These are phyloP conservation scores for Anthostomella pinea DNA, from an alignment of 2,329 filamentous ascomycete genomes.

Conservation along the genomic window DNA sequence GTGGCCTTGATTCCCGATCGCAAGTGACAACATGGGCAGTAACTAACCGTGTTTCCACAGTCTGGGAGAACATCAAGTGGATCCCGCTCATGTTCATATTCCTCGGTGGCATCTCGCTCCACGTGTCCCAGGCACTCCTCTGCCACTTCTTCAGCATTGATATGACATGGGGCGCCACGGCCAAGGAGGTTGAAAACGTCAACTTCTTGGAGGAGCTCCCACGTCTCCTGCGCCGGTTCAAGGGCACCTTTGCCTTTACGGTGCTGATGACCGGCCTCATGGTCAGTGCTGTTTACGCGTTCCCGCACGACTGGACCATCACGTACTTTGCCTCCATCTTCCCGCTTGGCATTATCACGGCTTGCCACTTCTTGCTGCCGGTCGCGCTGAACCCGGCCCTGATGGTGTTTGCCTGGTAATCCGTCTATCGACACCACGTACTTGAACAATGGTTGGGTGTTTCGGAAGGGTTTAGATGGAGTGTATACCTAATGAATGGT, in stretches of 20 bases:
- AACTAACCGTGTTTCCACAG: no score
- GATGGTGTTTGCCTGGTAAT: conserved; percentile 62
- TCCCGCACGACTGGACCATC: conserved; percentile 51
- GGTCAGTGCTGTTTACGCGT: conserved; percentile 26
- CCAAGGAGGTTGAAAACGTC: conserved; percentile 33
- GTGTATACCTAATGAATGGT: no score
- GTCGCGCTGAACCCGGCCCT: conserved; percentile 60
- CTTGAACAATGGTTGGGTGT: no score
- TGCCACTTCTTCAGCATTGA: conserved; percentile 42
- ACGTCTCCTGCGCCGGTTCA: conserved; percentile 30
- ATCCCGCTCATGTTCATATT: conserved; percentile 40
- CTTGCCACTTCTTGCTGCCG: conserved; percentile 56
- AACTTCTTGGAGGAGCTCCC: conserved; percentile 35
- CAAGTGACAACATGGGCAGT: no score
- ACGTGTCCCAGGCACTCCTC: conserved; percentile 39
- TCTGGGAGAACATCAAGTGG: conserved; percentile 56
- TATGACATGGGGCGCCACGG: conserved; percentile 37
- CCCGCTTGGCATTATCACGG: conserved; percentile 51
- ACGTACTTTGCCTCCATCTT: conserved; percentile 56
- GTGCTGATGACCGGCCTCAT: conserved; percentile 27
- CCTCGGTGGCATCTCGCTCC: conserved; percentile 42
- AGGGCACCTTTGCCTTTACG: conserved; percentile 32
- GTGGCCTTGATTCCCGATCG: no score
- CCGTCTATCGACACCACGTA: no score
- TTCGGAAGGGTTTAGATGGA: no score